Evolutionary conservation across 2,329 filamentous ascomycete species (phyloP), one percentile per base, ranked within the genome.

Genomic region (Penicillium sp.): DNA sequence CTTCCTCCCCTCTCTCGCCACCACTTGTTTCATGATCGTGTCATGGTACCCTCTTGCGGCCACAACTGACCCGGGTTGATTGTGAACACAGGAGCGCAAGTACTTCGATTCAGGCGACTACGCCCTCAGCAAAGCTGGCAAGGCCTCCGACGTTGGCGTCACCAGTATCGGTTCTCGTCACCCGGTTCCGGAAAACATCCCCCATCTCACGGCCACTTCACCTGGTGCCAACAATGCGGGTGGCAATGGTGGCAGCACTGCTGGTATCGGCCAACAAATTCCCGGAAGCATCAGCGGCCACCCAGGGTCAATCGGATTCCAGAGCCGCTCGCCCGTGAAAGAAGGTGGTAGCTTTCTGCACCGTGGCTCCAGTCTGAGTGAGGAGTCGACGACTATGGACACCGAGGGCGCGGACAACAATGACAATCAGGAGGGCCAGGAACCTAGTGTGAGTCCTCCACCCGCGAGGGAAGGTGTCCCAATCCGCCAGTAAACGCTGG

Each of bases 51-150:
- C 28, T 33, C 29, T 34, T n/a, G 5, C 27, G n/a, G 28, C 7
- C 24, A 12, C 24, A 13, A 36, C 34, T 9, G 27, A 18, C 7
- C 18, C 12, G 24, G 35, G 25, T 12, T 26, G 18, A 43, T 6
- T 2, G 7, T n/a, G 18, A 24, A 18, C 25, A 11, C 60, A 83
- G 81, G 93, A 97, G 72, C 90, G 93, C 77, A 98, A 95, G 76
- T 96, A 95, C 76, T 96, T 96, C 73, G 90, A 96, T 76, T 93
- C 87, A 51, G 90, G 90, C 66, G 90, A 96, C 76, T 96, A 95
- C 65, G 90, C 90, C 66, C 87, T 95, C 75, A 91, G 87, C 72
- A 95, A 96, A 77, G 93, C 93, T 51, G 93, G 93, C 73, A 97
- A 97, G 76, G 90, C 89, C 69, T 88, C 90, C 65, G 87, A 93